A percentile compares a stretch with the other conserved stretches of the same genome.
These are phyloP conservation scores for Prunus mume DNA, from an alignment of 306 rosid genomes.

Conservation along the genomic window DNA sequence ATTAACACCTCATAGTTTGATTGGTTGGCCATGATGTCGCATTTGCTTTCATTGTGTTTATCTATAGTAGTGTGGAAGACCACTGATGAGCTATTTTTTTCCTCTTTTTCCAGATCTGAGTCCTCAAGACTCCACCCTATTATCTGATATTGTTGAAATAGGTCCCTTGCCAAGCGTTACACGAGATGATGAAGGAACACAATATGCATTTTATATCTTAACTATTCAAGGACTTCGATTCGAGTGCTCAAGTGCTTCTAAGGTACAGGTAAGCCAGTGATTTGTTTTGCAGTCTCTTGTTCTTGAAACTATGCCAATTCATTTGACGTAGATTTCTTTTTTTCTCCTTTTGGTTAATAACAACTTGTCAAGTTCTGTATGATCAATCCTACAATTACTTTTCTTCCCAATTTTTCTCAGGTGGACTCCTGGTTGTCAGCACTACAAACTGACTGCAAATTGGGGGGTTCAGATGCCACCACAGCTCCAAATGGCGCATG, in stretches of 20 bases:
- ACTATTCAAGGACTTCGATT: slow-evolving; percentile 73
- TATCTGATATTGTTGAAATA: slow-evolving; percentile 72
- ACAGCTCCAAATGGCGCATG: slow-evolving; percentile 23
- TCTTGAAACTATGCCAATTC: neutral
- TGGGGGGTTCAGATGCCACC: slow-evolving; percentile 34
- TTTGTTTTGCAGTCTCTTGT: neutral
- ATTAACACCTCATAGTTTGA: neutral
- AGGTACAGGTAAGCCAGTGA: slow-evolving; percentile 52
- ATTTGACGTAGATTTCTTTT: neutral
- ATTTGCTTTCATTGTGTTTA: neutral
- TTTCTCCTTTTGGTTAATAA: too few relatives aligned
- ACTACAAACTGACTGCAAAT: slow-evolving; percentile 53
- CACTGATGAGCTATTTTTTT: slow-evolving; percentile 8
- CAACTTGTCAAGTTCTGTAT: neutral
- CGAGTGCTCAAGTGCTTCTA: slow-evolving; percentile 78
- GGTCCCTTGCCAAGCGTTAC: slow-evolving; percentile 59
- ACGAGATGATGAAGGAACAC: slow-evolving; percentile 58
- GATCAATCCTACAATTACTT: neutral
- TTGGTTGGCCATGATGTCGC: neutral
- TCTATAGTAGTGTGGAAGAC: neutral
- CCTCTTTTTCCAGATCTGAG: slow-evolving; percentile 43
- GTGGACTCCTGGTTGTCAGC: slow-evolving; percentile 74
- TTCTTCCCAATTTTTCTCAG: slow-evolving; percentile 37
- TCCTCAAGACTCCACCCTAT: slow-evolving; percentile 59
- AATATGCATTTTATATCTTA: slow-evolving; percentile 61